Evolutionary conservation across 371 early-diverging fungal species (phyloP).

Genomic region (Zancudomyces culisetae): DNA sequence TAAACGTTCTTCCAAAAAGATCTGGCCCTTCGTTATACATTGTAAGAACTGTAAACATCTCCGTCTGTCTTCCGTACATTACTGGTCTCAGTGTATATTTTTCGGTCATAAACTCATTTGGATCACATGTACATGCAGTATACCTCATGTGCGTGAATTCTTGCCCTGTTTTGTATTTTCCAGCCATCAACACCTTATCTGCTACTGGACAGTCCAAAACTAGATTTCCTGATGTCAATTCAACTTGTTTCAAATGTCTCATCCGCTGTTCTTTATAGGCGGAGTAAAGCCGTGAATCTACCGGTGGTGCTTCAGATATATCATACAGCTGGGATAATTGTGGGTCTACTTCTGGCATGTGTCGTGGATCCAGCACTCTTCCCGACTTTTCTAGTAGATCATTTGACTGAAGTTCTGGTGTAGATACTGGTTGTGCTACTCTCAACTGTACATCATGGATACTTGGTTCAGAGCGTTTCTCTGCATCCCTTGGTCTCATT

Average conservation of each 20-base stretch:
- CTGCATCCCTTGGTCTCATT: background rate
- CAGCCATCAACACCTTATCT: conserved; percentile 27
- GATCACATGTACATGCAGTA: conserved; percentile 65
- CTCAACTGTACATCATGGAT: background rate
- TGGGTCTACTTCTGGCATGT: conserved; percentile 21
- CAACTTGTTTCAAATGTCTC: conserved; percentile 29
- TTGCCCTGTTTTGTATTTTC: conserved; percentile 32
- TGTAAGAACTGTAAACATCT: conserved; percentile 74
- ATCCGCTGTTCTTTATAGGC: conserved; percentile 32
- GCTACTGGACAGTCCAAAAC: conserved; percentile 51
- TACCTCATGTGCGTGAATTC: conserved; percentile 63
- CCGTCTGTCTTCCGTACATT: conserved; percentile 55
- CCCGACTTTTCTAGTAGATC: background rate
- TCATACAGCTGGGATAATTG: conserved; percentile 21
- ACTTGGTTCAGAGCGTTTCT: background rate
- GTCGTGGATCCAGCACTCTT: conserved; percentile 16
- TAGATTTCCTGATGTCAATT: conserved; percentile 43
- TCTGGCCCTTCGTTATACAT: conserved; percentile 87
- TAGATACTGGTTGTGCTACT: background rate
- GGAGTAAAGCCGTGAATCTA: conserved; percentile 24
- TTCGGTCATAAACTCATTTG: conserved; percentile 52
- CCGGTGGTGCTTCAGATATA: conserved; percentile 22
- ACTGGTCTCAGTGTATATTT: conserved; percentile 63
- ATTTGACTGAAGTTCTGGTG: background rate
- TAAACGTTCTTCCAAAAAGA: conserved; percentile 65